Evolutionary conservation across 2,329 filamentous ascomycete species (phyloP).

Genomic region (Exophiala sp.): DNA sequence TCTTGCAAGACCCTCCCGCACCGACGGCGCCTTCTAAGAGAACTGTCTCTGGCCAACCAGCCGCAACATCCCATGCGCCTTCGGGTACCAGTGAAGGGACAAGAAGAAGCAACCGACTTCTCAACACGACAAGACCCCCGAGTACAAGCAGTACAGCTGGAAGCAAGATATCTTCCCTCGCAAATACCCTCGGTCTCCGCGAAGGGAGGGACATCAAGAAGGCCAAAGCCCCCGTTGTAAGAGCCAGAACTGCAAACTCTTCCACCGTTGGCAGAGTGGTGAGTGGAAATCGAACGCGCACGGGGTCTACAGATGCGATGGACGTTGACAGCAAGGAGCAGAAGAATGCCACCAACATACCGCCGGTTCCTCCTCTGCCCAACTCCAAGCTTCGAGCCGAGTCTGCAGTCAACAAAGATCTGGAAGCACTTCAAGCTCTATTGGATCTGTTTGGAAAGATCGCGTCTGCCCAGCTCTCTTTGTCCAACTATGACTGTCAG

Average conservation of each 20-base stretch:
- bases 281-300: slow-evolving; percentile 80
- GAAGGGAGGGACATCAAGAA: slow-evolving; percentile 74
- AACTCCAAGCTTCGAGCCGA: slow-evolving; percentile 32
- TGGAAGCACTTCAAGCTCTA: slow-evolving; percentile 70
- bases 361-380: slow-evolving; percentile 29
- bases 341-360: slow-evolving; percentile 34
- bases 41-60: slow-evolving; percentile 77
- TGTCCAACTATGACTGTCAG: slow-evolving; percentile 71
- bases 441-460: slow-evolving; percentile 77
- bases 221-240: slow-evolving; percentile 68
- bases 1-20: slow-evolving; percentile 31
- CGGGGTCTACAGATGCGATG: slow-evolving; percentile 51
- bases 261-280: slow-evolving; percentile 78
- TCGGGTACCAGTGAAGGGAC: slow-evolving; percentile 50
- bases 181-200: slow-evolving; percentile 52
- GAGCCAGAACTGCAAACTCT: slow-evolving; percentile 57
- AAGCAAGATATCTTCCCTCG: slow-evolving; percentile 56
- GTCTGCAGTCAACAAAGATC: slow-evolving; percentile 47
- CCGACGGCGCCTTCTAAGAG: slow-evolving; percentile 59
- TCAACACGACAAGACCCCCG: slow-evolving; percentile 63
- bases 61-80: slow-evolving; percentile 46
- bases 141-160: slow-evolving; percentile 30
- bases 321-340: slow-evolving; percentile 64
- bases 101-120: slow-evolving; percentile 66
- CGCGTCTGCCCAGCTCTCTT: slow-evolving; percentile 69